Percentiles rank a stretch among this genome's conserved stretches.
phyloP scores from a whole-genome alignment of 768 basidiomycete genomes.

The Cystobasidiopsis lactophilus region DNA sequence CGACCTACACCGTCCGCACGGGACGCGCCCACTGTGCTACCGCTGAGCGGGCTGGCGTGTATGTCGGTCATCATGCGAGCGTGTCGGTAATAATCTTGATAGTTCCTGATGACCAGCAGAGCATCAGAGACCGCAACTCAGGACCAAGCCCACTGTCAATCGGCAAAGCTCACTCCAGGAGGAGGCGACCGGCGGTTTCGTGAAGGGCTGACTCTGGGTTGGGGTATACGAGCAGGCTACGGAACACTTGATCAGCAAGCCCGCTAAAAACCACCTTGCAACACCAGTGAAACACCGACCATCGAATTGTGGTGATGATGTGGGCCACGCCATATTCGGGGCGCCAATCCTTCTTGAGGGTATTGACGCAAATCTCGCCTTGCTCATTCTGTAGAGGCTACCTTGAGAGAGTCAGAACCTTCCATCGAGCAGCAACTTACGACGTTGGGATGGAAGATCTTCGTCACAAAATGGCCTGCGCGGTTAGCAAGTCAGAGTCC shows the following conservation, averaged over 20 bases:
- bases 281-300: conserved; percentile 1
- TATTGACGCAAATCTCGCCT: conserved; percentile 73
- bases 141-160: conserved; percentile 22
- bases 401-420: not conserved
- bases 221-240: conserved; percentile 79
- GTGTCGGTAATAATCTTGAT: conserved; percentile 63
- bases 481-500: too few species aligned
- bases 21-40: too few species aligned
- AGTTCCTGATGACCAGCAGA: too few species aligned
- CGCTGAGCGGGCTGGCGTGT: conserved; percentile 26
- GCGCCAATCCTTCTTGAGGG: conserved; percentile 80
- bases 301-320: conserved; percentile 29
- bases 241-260: not conserved
- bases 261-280: not conserved
- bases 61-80: conserved; percentile 75
- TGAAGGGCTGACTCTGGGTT: conserved; percentile 91
- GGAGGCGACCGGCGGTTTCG: conserved; percentile 80
- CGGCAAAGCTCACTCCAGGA: conserved; percentile 31
- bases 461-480: conserved; percentile 69
- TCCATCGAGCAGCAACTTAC: conserved; percentile 30
- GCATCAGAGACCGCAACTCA: too few species aligned
- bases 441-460: conserved; percentile 95
- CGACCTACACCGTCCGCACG: too few species aligned
- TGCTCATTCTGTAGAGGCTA: conserved; percentile 26
- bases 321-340: conserved; percentile 71